Base-by-base conservation (phyloP, 1,284 basidiomycete genomes). In the Ustilago tritici region DNA sequence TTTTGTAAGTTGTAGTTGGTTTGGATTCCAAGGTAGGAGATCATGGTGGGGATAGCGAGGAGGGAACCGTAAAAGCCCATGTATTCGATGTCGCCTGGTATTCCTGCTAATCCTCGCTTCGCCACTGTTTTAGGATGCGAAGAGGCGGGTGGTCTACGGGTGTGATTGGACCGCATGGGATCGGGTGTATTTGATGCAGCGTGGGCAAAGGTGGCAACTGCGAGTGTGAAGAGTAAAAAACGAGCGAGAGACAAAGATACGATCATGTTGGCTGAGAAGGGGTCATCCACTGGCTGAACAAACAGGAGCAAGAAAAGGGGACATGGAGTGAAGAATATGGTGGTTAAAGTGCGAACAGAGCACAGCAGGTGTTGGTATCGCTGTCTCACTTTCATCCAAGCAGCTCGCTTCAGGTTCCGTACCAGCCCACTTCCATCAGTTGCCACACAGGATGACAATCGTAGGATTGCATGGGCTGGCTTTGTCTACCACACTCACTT, bases 1-100 rank as follows among this genome's bases (percentile, higher is more conserved):
- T 71, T 70, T 36, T 71, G 54, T 2, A 76, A 31, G 38, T 76
- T 76, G 69, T 71, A 71, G 47, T 68, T 57, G 11, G 73, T 71
- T 14, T 64, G 43, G 17, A 76, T 65, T 5, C 68, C 73, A 8
- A 71, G 46, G 32, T 68, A 23, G 11, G 65, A 68, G 2, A 76
- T 34, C 61, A 70, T 53, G 11, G 58, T 65, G 28, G 73, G 73
- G n/a, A 76, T 19, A 38, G 61, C 54, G n/a, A 76, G 54, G 28
- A 76, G 58, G 2, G 61, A 23, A 5, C 54, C 58, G 61, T 62
- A 71, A 34, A 71, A 71, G 17, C 64, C 61, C 65, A 71, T 68
- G 15, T 36, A 47, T 54, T 76, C 73, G 28, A 76, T 68, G 52
- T 71, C 68, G n/a, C 73, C 73, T 9, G 73, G 35, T 1, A 50